Percentiles rank a stretch among this genome's conserved stretches.
Conservation (phyloP, 768 basidiomycete species). For the Boletus reticulatus region DNA sequence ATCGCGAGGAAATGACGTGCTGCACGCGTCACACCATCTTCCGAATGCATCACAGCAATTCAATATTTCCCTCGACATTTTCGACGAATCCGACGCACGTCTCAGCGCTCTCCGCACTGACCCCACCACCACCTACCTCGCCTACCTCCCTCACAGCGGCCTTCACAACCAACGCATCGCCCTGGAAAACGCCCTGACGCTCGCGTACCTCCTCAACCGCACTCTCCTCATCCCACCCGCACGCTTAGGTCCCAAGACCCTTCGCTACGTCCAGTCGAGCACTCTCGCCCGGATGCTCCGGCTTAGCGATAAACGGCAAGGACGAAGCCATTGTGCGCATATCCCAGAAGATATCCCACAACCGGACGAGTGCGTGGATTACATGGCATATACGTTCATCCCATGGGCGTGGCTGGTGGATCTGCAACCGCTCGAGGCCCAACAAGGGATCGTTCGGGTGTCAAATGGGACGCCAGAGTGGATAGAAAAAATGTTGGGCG, state of each 20-base stretch:
- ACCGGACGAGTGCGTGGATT: constrained; percentile 60
- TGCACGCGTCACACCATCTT: neutral
- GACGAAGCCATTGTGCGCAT: constrained; percentile 49
- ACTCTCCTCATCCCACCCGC: constrained; percentile 79
- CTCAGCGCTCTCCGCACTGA: constrained; percentile 13
- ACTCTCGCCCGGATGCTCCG: constrained; percentile 43
- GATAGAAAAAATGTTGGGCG: constrained; percentile 15
- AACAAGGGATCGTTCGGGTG: constrained; percentile 45
- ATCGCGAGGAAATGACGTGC: neutral
- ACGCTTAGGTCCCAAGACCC: constrained; percentile 58
- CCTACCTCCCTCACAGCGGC: constrained; percentile 81
- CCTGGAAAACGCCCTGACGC: constrained; percentile 79
- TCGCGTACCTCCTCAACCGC: constrained; percentile 66
- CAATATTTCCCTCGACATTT: constrained; percentile 30
- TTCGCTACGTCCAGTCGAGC: constrained; percentile 59
- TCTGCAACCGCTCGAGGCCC: constrained; percentile 36
- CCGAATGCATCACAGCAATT: neutral
- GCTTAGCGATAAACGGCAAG: constrained; percentile 47
- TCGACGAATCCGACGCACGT: constrained; percentile 21
- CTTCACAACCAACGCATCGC: constrained; percentile 88
- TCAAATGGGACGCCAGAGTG: constrained; percentile 46
- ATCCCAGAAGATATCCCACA: constrained; percentile 33
- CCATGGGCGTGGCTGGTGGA: constrained; percentile 74
- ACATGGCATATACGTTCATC: constrained; percentile 57
- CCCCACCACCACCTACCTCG: constrained; percentile 47